Base-by-base conservation (phyloP, 2,329 filamentous ascomycete species). In the Phyllosticta paracitricarpa region DNA sequence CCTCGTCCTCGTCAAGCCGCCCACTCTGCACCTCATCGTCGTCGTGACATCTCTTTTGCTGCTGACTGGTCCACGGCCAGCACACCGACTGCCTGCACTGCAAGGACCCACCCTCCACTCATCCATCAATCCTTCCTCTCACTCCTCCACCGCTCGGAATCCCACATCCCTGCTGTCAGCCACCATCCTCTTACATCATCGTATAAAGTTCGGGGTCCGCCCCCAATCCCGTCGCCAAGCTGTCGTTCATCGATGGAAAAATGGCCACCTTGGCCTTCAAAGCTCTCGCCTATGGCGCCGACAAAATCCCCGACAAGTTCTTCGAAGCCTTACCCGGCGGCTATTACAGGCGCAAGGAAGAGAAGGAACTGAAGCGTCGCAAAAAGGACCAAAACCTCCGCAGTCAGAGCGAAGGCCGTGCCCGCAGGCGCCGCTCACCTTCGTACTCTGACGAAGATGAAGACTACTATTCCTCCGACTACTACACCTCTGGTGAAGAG, bases 301-400 rank as follows among this genome's bases (percentile, higher is more conserved):
- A 73, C 61, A 70, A 69, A 64, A 72, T 74, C 61, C 72, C 72
- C 40, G 73, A 75, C 69, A 71, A 65, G 57, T 65, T 73, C 62
- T 74, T 73, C 58, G 70, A 75, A 51, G 68, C 68, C 25, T 68
- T 74, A 22, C 73, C 73, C 54, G 73, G 72, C 52, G 71, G 71
- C 61, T 74, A 68, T 64, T 75, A 73, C 64, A 72, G 66, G 6
- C 67, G 71, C 2, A 61, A 63, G 58, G 69, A 73, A 5, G 61
- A 63, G 22, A 63, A 60, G 26, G 54, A 61, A 22, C 66, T 68
- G 30, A 73, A 69, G 55, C 64, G 66, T 19, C 63, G 58, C 33
- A 63, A 62, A 57, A 65, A 65, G 56, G 62, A 62, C 54, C 64
- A 65, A 48, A 69, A 66, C 33, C 61, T 19, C 62, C 65, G 25